These are phyloP conservation scores for Lipomyces sp. DNA, from an alignment of 805 yeast species.

Conservation along the genomic window DNA sequence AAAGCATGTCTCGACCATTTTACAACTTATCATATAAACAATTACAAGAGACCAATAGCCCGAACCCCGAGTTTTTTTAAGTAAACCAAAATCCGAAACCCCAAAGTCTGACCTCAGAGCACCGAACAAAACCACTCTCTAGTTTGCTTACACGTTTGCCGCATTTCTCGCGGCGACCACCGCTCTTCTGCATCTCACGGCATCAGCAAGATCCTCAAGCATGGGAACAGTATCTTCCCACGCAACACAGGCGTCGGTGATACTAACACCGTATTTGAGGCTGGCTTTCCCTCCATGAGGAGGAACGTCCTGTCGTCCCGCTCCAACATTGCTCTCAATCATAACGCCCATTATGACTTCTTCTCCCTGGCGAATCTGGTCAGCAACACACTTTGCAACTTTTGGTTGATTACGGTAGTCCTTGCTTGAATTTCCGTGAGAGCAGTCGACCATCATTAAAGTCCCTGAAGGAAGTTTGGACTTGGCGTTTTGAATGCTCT, in stretches of 20 bases:
- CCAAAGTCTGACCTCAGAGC: not conserved
- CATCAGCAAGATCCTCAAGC: constrained; percentile 76
- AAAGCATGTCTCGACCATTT: not conserved
- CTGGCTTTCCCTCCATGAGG: constrained; percentile 58
- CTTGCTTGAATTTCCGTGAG: constrained; percentile 95
- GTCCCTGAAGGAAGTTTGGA: constrained; percentile 59
- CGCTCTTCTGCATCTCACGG: constrained; percentile 69
- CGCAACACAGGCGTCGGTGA: constrained; percentile 95
- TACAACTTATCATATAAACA: no score
- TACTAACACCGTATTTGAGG: constrained; percentile 89
- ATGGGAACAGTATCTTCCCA: constrained; percentile 88
- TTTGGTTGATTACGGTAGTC: constrained; percentile 94
- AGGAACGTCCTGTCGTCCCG: constrained; percentile 87
- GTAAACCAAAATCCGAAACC: not conserved
- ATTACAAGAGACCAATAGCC: not conserved
- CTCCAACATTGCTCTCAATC: constrained; percentile 92
- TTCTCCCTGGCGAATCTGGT: constrained; percentile 83
- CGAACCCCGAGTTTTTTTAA: not conserved
- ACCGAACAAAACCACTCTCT: not conserved
- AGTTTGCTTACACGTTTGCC: not conserved
- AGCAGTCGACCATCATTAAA: constrained; percentile 86
- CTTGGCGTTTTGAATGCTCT: constrained; percentile 76
- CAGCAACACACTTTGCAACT: constrained; percentile 81
- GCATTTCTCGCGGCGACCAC: constrained; percentile 17
- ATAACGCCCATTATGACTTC: constrained; percentile 83